phyloP scores from a whole-genome alignment of 306 rosid species.

The Psophocarpus tetragonolobus region DNA sequence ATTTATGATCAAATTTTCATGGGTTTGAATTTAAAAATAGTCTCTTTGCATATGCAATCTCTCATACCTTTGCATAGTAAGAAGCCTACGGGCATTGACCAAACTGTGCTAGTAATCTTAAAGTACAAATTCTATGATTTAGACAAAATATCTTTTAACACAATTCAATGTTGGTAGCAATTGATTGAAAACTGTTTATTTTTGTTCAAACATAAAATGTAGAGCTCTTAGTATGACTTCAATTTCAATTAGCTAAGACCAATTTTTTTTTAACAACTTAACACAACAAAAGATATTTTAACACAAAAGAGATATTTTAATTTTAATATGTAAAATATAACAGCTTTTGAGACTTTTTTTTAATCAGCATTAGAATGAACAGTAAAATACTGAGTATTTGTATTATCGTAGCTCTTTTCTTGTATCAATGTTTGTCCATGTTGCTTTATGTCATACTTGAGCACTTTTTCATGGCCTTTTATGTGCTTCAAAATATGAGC shows the following conservation, averaged over 20 bases:
- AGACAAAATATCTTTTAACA: neutral
- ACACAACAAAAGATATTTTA: neutral
- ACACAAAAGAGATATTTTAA: too few species aligned
- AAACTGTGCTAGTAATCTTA: neutral
- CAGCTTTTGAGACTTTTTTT: neutral
- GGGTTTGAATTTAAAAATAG: too few species aligned
- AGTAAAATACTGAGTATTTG: neutral
- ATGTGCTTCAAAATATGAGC: neutral
- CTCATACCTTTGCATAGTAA: too few species aligned
- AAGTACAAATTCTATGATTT: neutral
- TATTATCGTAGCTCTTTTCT: neutral
- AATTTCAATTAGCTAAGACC: neutral
- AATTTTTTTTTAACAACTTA: too few species aligned
- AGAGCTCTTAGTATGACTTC: neutral
- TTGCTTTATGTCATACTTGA: slow-evolving; percentile 4
- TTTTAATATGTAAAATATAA: neutral
- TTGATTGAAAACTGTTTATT: neutral
- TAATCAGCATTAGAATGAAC: neutral
- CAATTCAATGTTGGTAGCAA: neutral
- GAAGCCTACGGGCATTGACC: too few species aligned
- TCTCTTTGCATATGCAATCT: too few species aligned
- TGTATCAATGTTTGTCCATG: slow-evolving; percentile 12
- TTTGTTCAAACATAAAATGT: neutral
- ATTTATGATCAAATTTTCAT: neutral
- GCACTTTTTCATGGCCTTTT: slow-evolving; percentile 11